phyloP scores from a whole-genome alignment of 2,329 filamentous ascomycete species.

The Clonostachys chloroleuca region DNA sequence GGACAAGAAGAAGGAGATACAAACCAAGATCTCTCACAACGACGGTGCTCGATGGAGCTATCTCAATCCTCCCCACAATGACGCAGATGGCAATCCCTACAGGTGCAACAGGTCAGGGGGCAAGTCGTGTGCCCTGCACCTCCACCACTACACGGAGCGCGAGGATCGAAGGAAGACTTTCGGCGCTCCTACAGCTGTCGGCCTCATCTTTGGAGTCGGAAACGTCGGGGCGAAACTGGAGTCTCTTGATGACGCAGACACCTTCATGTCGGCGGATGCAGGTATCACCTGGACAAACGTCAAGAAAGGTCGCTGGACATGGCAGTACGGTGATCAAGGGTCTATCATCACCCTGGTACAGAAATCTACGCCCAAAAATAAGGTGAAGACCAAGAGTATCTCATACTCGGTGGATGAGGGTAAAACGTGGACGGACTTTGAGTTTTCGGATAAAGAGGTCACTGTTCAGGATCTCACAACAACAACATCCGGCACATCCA shows the following conservation, averaged over 20 bases:
- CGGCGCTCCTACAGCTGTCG: conserved; percentile 82
- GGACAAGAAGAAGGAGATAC: conserved; percentile 80
- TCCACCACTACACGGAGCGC: conserved; percentile 95
- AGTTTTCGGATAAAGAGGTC: conserved; percentile 69
- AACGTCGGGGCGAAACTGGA: conserved; percentile 76
- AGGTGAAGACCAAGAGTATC: conserved; percentile 62
- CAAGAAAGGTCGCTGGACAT: conserved; percentile 84
- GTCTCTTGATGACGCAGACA: conserved; percentile 69
- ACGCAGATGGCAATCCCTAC: conserved; percentile 68
- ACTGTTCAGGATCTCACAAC: conserved; percentile 79
- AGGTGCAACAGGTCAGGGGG: conserved; percentile 51
- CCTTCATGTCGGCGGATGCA: conserved; percentile 88
- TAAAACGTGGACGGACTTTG: conserved; percentile 68
- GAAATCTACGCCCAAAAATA: conserved; percentile 62
- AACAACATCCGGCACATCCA: conserved; percentile 80
- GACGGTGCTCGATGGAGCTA: conserved; percentile 86
- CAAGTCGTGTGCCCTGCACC: conserved; percentile 75
- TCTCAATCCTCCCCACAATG: conserved; percentile 66
- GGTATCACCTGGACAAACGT: conserved; percentile 83
- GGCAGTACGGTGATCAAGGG: conserved; percentile 94
- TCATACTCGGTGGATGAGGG: conserved; percentile 82
- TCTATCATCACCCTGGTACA: conserved; percentile 86
- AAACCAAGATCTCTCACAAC: conserved; percentile 93
- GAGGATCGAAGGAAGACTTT: conserved; percentile 78
- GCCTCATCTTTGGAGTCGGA: conserved; percentile 84